Percentiles rank a stretch among this genome's conserved stretches.
Conservation (phyloP, 768 basidiomycete species). For the Mrakia frigida region DNA sequence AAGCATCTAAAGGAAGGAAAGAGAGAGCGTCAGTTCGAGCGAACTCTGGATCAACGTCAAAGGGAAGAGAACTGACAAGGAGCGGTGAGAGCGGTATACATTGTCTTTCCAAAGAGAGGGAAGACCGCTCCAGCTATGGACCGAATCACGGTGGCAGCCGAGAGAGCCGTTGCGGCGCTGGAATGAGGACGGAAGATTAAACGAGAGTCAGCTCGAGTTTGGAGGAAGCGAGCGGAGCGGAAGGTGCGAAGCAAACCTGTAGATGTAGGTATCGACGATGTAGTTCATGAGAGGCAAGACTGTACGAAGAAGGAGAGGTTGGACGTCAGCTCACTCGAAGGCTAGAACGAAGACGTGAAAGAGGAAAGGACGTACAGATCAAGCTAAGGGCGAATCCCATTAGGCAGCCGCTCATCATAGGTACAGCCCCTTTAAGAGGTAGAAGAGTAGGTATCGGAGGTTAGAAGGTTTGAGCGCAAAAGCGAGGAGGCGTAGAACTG, state of each 20-base stretch:
- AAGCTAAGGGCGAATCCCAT: background rate
- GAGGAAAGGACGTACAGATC: background rate
- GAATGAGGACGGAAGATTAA: background rate
- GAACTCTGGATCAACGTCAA: too few relatives aligned
- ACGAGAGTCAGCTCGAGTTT: too few relatives aligned
- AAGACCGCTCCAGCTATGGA: constrained; percentile 29
- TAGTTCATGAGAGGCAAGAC: constrained; percentile 39
- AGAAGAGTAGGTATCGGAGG: too few relatives aligned
- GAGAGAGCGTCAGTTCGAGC: background rate
- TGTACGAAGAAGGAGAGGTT: constrained; percentile 27
- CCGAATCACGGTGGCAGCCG: constrained; percentile 42
- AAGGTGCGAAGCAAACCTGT: too few relatives aligned
- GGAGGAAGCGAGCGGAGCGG: too few relatives aligned
- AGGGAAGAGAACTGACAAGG: background rate
- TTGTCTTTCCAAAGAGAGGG: background rate
- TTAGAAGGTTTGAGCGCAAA: too few relatives aligned
- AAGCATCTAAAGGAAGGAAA: background rate
- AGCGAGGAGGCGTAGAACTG: too few relatives aligned
- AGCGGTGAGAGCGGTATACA: background rate
- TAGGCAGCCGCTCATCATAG: background rate
- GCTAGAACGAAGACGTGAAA: background rate
- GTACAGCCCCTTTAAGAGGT: background rate
- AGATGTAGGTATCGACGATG: constrained; percentile 46
- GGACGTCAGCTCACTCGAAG: background rate
- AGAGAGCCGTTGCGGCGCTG: constrained; percentile 46